Evolutionary conservation across 306 rosid genomes (phyloP).

Genomic region (Coriaria nepalensis): DNA sequence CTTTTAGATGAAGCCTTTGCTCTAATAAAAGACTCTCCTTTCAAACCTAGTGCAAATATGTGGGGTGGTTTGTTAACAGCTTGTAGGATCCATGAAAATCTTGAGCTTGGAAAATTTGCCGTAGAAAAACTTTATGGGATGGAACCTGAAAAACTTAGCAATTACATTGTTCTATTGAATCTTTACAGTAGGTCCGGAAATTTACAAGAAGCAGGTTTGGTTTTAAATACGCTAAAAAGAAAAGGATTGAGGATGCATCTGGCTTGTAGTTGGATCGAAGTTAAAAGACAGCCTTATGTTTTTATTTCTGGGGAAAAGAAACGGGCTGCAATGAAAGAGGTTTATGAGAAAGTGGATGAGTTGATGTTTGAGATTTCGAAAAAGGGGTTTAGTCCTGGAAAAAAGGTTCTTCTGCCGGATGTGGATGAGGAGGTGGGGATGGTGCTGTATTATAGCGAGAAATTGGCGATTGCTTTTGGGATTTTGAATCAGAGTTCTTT

Average conservation of each 20-base stretch:
- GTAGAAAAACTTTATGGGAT: conserved; percentile 72
- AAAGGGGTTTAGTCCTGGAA: conserved; percentile 35
- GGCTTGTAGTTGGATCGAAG: conserved; percentile 66
- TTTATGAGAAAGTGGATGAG: conserved; percentile 41
- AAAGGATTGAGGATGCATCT: conserved; percentile 70
- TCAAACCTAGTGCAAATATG: conserved; percentile 69
- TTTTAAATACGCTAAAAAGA: conserved; percentile 52
- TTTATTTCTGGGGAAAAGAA: conserved; percentile 55
- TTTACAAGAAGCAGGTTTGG: conserved; percentile 71
- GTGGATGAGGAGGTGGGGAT: conserved; percentile 47
- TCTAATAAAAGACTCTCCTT: conserved; percentile 45
- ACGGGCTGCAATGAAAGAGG: conserved; percentile 31
- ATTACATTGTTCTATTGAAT: conserved; percentile 63
- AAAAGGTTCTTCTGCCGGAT: conserved; percentile 51
- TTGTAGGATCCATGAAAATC: conserved; percentile 52
- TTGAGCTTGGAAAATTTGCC: conserved; percentile 66
- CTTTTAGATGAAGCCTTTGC: conserved; percentile 61
- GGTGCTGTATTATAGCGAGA: conserved; percentile 59
- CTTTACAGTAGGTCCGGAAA: conserved; percentile 50
- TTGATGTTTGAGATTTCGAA: conserved; percentile 51
- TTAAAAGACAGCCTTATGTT: conserved; percentile 35
- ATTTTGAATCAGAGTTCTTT: conserved; percentile 43
- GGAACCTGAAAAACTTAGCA: conserved; percentile 63
- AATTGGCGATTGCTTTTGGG: conserved; percentile 73
- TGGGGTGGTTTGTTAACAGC: conserved; percentile 90